Base-by-base conservation (phyloP, 345 rosid genomes). In the Leavenworthia alabamica region DNA sequence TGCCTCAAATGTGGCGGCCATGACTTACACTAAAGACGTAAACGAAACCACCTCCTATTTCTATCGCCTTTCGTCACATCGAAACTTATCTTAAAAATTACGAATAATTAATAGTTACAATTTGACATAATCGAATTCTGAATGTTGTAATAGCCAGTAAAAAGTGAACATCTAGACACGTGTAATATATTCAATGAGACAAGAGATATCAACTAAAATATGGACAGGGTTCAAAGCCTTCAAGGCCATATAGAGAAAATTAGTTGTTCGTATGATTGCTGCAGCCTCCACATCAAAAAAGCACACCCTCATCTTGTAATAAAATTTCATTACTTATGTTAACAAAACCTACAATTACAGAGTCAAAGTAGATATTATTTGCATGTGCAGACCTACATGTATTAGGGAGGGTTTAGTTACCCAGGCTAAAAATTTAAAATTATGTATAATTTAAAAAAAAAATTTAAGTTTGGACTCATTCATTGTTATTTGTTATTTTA, bases 1-100 rank as follows among this genome's bases (percentile, higher is more conserved):
- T 70, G 69, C 55, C 43, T 62, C 59, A 70, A 70, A 62, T 56
- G 8, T 48, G 74, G 69, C 74, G 69, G 69, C 69, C 69, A 22
- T 46, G 37, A 52, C 62, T 61, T 31, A 41, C 13, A 59, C 50
- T 36, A 40, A 32, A 49, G 65, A 32, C 59, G 49, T 67, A 29
- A 48, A 67, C 46, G 60, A 46, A 68, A 42, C 47, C 54, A 67
- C 66, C 22, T 49, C 36, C 36, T 12, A 29, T 35, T 55, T 39
- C 22, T 55, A 55, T 55, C 11, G 19, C 3, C 33, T 39, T 55
- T 33, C 31, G 62, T 35, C 70, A 33, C 29, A 45, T 65, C 60
- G 4, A 32, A 64, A 23, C 36, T 42, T 56, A 26, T 46, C 48
- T 36, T 8, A 24, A 7, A 7, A 1, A 4, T 36, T 36, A n/a